These are phyloP conservation scores for Pseudozyma thailandica DNA, from an alignment of 1,284 basidiomycete genomes.

Conservation along the genomic window DNA sequence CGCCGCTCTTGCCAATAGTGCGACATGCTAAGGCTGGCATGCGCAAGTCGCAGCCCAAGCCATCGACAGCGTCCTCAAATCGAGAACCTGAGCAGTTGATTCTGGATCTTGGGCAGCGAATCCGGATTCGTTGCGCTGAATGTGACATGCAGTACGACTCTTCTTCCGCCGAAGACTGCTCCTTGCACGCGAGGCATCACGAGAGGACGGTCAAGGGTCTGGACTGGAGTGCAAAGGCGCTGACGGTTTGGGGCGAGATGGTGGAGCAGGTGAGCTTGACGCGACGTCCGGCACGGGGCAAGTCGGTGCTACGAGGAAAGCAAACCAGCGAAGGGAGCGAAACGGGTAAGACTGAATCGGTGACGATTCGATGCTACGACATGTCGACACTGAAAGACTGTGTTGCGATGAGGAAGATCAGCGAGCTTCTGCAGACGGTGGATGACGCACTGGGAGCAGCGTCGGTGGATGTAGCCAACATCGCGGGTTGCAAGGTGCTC, in stretches of 20 bases:
- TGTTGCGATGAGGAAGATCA: conserved; percentile 24
- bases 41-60: conserved; percentile 20
- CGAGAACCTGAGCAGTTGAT: conserved; percentile 54
- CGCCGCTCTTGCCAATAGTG: conserved; percentile 20
- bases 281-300: conserved; percentile 7
- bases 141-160: conserved; percentile 63
- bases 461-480: conserved; percentile 20
- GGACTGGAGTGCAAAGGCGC: conserved; percentile 53
- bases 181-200: conserved; percentile 55
- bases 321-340: conserved; percentile 7
- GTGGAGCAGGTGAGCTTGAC: conserved; percentile 17
- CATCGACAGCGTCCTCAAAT: neutral
- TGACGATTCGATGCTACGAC: conserved; percentile 44
- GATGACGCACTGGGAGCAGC: conserved; percentile 59
- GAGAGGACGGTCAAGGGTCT: conserved; percentile 50
- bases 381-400: conserved; percentile 40
- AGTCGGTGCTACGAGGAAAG: conserved; percentile 19
- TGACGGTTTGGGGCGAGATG: conserved; percentile 31
- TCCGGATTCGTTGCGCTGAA: conserved; percentile 47
- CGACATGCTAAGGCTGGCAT: conserved; percentile 8
- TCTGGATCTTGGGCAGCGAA: conserved; percentile 58
- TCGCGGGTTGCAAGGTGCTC: conserved; percentile 41
- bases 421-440: conserved; percentile 46
- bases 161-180: conserved; percentile 49
- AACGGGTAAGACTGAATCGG: conserved; percentile 7